Evolutionary conservation across 805 yeast genomes (phyloP).

Genomic region (Kodamaea laetipori): DNA sequence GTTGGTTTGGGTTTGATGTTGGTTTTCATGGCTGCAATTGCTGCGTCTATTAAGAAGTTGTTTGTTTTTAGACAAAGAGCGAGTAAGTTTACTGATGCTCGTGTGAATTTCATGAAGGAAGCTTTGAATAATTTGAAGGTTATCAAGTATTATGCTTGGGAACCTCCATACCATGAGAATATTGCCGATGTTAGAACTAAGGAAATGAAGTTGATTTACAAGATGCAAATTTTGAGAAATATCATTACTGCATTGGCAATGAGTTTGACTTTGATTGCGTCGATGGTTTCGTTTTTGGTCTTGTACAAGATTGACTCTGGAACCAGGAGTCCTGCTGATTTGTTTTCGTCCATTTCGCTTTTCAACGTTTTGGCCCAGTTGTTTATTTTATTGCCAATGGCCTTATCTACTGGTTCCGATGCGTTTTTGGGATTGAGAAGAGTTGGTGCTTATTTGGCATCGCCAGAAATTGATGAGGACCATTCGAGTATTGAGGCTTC

Average conservation of each 20-base stretch:
- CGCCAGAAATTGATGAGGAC: conserved; percentile 35
- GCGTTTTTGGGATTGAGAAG: conserved; percentile 63
- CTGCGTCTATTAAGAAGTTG: conserved; percentile 51
- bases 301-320: conserved; percentile 35
- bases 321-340: conserved; percentile 56
- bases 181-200: conserved; percentile 57
- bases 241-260: conserved; percentile 64
- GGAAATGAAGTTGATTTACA: conserved; percentile 65
- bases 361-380: conserved; percentile 64
- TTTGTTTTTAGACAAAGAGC: conserved; percentile 49
- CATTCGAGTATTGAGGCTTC: conserved; percentile 31
- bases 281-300: conserved; percentile 56
- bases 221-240: conserved; percentile 67
- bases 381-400: conserved; percentile 70
- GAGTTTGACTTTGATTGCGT: conserved; percentile 68
- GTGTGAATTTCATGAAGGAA: conserved; percentile 79
- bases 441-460: conserved; percentile 53
- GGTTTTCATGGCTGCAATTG: conserved; percentile 42
- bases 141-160: conserved; percentile 93
- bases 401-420: conserved; percentile 68
- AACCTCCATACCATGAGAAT: conserved; percentile 65
- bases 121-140: conserved; percentile 74
- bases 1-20: conserved; percentile 27
- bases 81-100: conserved; percentile 66
- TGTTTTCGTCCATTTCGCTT: conserved; percentile 71